A percentile compares a stretch with the other conserved stretches of the same genome.
Conservation (phyloP, 1,284 basidiomycete species). For the Salmacisia buchloeana region DNA sequence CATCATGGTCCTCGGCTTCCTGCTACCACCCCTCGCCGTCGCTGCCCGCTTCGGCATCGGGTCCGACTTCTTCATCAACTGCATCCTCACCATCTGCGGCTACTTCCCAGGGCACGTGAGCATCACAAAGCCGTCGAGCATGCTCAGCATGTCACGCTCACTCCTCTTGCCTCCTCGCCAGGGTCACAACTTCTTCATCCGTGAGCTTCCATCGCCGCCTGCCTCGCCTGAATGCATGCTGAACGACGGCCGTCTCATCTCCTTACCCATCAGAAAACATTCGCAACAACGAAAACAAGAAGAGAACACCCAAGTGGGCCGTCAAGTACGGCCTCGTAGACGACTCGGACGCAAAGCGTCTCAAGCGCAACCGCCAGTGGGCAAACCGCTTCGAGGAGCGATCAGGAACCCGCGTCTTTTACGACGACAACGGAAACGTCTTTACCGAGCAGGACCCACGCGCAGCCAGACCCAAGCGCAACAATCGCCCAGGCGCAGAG, state of each 20-base stretch:
- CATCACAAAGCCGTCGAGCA: conserved; percentile 8
- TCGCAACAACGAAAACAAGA: conserved; percentile 34
- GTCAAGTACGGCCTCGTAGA: conserved; percentile 34
- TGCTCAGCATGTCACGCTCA: conserved; percentile 30
- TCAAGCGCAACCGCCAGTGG: conserved; percentile 28
- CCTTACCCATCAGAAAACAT: conserved; percentile 22
- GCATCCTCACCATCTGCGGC: conserved; percentile 79
- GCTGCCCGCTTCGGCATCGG: conserved; percentile 90
- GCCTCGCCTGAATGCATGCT: conserved; percentile 22
- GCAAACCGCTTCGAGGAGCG: conserved; percentile 27
- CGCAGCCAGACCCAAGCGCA: neutral
- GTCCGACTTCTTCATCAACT: conserved; percentile 84
- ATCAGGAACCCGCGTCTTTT: conserved; percentile 19
- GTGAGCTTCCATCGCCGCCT: neutral
- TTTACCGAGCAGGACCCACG: conserved; percentile 4
- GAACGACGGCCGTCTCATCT: too few relatives aligned
- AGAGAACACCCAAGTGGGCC: conserved; percentile 38
- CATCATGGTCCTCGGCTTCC: conserved; percentile 37
- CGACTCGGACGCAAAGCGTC: conserved; percentile 20
- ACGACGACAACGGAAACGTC: conserved; percentile 32
- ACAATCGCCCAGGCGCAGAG: neutral
- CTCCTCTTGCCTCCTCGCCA: conserved; percentile 28
- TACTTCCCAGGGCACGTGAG: conserved; percentile 6
- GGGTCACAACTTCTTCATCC: conserved; percentile 18
- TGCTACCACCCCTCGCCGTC: conserved; percentile 61